Base-by-base conservation (phyloP, 1,284 basidiomycete genomes). In the Sanguinoderma infundibulare region DNA sequence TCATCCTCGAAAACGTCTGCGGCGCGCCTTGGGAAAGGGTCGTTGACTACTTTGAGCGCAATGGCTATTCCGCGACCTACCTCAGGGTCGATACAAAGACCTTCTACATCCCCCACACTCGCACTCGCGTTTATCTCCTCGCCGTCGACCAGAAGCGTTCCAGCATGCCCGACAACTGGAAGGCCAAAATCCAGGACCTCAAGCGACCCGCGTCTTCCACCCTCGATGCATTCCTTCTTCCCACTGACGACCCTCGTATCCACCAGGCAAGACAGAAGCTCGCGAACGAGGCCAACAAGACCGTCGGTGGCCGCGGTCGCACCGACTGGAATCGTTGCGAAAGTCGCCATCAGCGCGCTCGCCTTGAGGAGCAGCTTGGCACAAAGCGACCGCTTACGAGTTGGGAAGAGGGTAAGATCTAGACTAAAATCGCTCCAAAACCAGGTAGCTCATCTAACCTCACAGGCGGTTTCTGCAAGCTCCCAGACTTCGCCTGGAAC, bases 1-100 rank as follows among this genome's bases (percentile, higher is more conserved):
- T 98, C 68, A 92, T 98, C 65, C 82, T 98, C 32, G 96, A 98
- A 75, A 98, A 98, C 69, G 96, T 98, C 44, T 95, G 93, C 73
- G 86, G 85, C 52, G 96, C 96, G 0, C 96, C 96, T 3, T 98
- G 96, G 96, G 76, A 80, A 4, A 80, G 81, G 50, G 93, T 98
- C 32, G 83, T 86, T 55, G 77, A 87, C 53, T 90, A 93, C 67
- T 96, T 98, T 69, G 87, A 83, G 61, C 79, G 87, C 39, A 85
- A 88, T 57, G 85, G 86, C 9, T 98, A 98, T 75, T 90, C 88
- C 66, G 94, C 96, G 0, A 78, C 83, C 7, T 88, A 79, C 57
- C 74, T 84, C 30, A 83, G 92, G 10, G 87, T 98, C 55, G 96
- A 98, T 71, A 98, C 96, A 10, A 98, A 98, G 74, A 83, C 90